These are phyloP conservation scores for Chrysopogon serrulatus DNA, from an alignment of 176 grass and related monocot species.

Conservation along the genomic window DNA sequence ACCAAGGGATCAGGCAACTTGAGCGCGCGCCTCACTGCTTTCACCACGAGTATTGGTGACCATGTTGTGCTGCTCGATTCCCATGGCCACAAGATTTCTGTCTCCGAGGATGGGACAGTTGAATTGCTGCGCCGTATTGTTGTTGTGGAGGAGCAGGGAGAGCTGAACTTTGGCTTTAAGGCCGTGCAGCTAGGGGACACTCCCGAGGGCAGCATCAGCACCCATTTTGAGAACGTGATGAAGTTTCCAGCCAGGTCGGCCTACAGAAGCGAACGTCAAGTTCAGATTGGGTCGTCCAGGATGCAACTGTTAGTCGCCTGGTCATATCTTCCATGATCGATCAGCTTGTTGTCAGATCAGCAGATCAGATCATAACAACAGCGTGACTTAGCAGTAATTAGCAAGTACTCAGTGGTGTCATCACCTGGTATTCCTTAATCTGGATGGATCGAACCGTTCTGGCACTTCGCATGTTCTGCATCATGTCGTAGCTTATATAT, in stretches of 20 bases:
- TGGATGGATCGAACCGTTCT: too few relatives aligned
- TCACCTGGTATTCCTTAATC: too few relatives aligned
- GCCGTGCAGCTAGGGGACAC: not conserved
- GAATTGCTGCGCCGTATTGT: not conserved
- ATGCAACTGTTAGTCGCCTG: too few relatives aligned
- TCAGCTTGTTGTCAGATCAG: too few relatives aligned
- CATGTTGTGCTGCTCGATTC: slow-evolving; percentile 2
- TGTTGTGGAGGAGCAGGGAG: not conserved
- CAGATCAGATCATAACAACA: too few relatives aligned
- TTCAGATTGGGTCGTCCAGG: not conserved
- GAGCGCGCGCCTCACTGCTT: not conserved
- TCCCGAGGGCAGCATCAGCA: not conserved
- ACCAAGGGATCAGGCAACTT: not conserved
- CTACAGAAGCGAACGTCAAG: not conserved
- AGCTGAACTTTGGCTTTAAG: not conserved
- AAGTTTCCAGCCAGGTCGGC: not conserved
- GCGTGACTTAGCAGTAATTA: too few relatives aligned
- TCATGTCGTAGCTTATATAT: too few relatives aligned
- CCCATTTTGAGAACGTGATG: not conserved
- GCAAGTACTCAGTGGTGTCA: too few relatives aligned
- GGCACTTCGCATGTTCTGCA: too few relatives aligned
- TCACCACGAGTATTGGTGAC: not conserved
- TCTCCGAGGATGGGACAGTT: not conserved
- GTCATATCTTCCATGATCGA: too few relatives aligned
- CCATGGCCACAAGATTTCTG: not conserved